Evolutionary conservation across 2,329 filamentous ascomycete genomes (phyloP).

Genomic region (Drechslerella coelobrocha): DNA sequence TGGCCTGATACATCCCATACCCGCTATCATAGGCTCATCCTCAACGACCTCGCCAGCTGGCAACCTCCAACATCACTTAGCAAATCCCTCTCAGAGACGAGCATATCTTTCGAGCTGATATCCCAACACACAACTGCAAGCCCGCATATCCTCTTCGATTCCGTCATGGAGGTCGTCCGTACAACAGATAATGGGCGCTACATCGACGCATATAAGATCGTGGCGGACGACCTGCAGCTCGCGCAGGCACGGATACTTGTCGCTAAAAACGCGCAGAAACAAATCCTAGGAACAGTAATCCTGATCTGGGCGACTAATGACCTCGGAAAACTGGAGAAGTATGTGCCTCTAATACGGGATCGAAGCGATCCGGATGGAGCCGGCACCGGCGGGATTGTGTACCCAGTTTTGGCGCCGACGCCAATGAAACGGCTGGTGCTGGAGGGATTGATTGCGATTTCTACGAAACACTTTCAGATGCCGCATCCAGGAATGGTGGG

Average conservation of each 20-base stretch:
- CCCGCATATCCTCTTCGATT: slow-evolving; percentile 13
- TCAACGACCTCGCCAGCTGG: slow-evolving; percentile 32
- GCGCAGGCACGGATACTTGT: slow-evolving; percentile 33
- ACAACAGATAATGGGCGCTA: slow-evolving; percentile 30
- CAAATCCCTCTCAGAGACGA: slow-evolving; percentile 30
- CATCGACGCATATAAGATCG: slow-evolving; percentile 34
- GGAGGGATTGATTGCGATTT: slow-evolving; percentile 30
- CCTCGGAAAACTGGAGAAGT: slow-evolving; percentile 45
- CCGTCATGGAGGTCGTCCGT: slow-evolving; percentile 27
- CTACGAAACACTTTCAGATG: slow-evolving; percentile 48
- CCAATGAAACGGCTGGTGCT: slow-evolving; percentile 19
- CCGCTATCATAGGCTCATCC: slow-evolving; percentile 26
- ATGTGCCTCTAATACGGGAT: slow-evolving; percentile 27
- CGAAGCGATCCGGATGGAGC: neutral
- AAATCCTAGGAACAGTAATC: slow-evolving; percentile 34
- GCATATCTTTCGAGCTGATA: slow-evolving; percentile 41
- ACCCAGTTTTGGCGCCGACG: slow-evolving; percentile 26
- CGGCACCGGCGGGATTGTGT: slow-evolving; percentile 32
- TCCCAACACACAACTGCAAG: slow-evolving; percentile 18
- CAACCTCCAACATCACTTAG: slow-evolving; percentile 26
- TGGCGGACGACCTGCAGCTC: slow-evolving; percentile 33
- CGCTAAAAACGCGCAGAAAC: slow-evolving; percentile 31
- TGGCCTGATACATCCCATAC: slow-evolving; percentile 29
- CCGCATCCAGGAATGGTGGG: slow-evolving; percentile 20
- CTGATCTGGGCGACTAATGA: slow-evolving; percentile 41